Evolutionary conservation across 495 filamentous ascomycete genomes (phyloP).

Genomic region (Penicilliopsis zonata): DNA sequence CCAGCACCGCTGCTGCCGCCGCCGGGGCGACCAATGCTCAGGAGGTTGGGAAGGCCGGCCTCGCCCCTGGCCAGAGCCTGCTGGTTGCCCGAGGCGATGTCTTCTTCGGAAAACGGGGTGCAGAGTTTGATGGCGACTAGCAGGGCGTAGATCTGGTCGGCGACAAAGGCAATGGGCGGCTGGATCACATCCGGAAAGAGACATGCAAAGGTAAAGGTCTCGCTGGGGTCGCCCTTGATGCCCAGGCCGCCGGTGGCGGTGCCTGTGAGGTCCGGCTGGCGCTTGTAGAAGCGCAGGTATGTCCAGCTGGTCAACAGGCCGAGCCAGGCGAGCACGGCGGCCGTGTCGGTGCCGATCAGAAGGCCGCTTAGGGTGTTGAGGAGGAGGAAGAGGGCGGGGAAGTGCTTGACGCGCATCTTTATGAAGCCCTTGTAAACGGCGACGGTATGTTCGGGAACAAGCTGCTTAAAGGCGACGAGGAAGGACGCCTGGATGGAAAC

Average conservation of each 20-base stretch:
- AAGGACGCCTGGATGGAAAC: constrained; percentile 86
- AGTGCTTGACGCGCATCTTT: constrained; percentile 86
- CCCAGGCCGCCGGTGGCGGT: constrained; percentile 37
- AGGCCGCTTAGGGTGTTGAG: constrained; percentile 66
- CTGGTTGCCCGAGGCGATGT: constrained; percentile 70
- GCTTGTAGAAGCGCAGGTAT: constrained; percentile 91
- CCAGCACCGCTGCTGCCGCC: too few species aligned
- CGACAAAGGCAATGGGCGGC: constrained; percentile 58
- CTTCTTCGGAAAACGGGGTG: constrained; percentile 76
- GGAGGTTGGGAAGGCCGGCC: constrained; percentile 51
- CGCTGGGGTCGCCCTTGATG: constrained; percentile 75
- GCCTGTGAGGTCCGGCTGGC: constrained; percentile 50
- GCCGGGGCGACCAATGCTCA: constrained; percentile 33
- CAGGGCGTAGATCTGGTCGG: constrained; percentile 60
- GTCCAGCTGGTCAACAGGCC: constrained; percentile 87
- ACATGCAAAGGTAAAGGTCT: constrained; percentile 88
- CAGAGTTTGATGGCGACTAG: constrained; percentile 65
- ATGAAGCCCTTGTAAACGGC: constrained; percentile 77
- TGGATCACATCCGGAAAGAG: constrained; percentile 89
- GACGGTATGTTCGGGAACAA: constrained; percentile 96
- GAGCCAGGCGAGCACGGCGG: constrained; percentile 64
- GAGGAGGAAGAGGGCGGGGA: constrained; percentile 80
- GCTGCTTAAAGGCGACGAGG: constrained; percentile 95
- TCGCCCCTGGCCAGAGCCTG: constrained; percentile 53
- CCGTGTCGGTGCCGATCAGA: constrained; percentile 76